Evolutionary conservation across 108 stramenopile species (phyloP).

Genomic region (Cyclostephanos tholiformis): DNA sequence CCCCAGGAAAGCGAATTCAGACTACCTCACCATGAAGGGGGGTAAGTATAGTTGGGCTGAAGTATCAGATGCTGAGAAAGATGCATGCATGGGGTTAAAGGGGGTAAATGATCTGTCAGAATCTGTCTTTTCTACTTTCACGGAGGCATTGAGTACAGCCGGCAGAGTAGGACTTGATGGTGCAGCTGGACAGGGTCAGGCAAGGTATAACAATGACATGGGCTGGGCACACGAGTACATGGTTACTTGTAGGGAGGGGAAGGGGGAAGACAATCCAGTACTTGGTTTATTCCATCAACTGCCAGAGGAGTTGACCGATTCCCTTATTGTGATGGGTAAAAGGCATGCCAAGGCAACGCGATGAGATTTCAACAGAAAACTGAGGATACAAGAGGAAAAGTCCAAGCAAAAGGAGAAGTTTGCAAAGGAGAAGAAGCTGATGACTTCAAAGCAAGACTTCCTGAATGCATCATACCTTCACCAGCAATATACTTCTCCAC

Average conservation of each 20-base stretch:
- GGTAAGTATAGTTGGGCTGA: not conserved
- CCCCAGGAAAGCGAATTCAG: too few species aligned
- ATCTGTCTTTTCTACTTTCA: conserved; percentile 8
- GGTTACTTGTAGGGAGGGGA: too few species aligned
- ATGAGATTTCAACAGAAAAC: not conserved
- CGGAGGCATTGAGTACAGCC: conserved; percentile 2
- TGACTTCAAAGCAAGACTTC: too few species aligned
- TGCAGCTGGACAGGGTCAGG: conserved; percentile 15
- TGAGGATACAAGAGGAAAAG: not conserved
- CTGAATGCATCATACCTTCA: not conserved
- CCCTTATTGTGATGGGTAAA: not conserved
- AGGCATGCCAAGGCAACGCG: not conserved
- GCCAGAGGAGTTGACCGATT: not conserved
- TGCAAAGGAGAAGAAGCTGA: too few species aligned
- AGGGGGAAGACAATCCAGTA: not conserved
- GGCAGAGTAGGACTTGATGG: conserved; percentile 3
- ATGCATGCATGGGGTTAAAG: not conserved
- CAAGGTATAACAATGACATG: conserved; percentile 20
- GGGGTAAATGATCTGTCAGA: too few species aligned
- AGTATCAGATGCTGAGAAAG: not conserved
- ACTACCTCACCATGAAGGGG: too few species aligned
- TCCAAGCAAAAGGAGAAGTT: too few species aligned
- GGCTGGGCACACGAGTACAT: not conserved
- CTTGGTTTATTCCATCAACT: conserved; percentile 2
- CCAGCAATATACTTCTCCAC: conserved; percentile 13